Base-by-base conservation (phyloP, 2,329 filamentous ascomycete species). In the Allantophomopsis lycopodina region DNA sequence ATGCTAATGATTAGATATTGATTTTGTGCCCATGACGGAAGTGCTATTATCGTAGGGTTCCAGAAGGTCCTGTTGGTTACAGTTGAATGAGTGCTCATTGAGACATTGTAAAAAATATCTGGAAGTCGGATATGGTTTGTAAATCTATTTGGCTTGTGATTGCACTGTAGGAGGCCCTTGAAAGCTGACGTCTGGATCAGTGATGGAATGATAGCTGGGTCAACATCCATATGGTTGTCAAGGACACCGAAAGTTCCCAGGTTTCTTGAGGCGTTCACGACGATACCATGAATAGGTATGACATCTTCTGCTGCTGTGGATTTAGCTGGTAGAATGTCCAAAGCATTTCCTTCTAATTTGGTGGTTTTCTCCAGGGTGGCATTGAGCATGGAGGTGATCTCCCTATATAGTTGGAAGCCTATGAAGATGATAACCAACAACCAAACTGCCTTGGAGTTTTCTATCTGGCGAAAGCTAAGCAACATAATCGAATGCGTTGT, bases 1-100 rank as follows among this genome's bases (percentile, higher is more conserved):
- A 60, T 54, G 21, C 53, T 56, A 11, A 62, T 50, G 15, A 62
- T 48, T 4, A 61, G 41, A 37, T 60, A 62, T 41, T 57, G 55
- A 21, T 59, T 57, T 10, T 50, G 42, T 7, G 57, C 52, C 58
- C 57, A 61, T 40, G 55, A 52, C 13, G 59, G 60, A 18, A 62
- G 47, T 2, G 59, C 51, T 20, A 62, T 48, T 32, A 62, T 55
- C 14, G 59, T 60, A 3, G 59, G 58, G 33, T 62, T 62, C 55
- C 55, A 58, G 47, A 61, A 61, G 11, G 41, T 41, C 16, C 57
- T 50, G 5, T 46, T 42, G 32, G 44, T 40, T 5, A 21, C 23
- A 4, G 43, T 40, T 13, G 37, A 42, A 10, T 46, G 40, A 20
- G 53, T 44, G 2, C 45, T 51, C 48, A 60, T 54, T 2, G 54